Conservation (phyloP, 257 asterid species). For the Jacaranda copaia region DNA sequence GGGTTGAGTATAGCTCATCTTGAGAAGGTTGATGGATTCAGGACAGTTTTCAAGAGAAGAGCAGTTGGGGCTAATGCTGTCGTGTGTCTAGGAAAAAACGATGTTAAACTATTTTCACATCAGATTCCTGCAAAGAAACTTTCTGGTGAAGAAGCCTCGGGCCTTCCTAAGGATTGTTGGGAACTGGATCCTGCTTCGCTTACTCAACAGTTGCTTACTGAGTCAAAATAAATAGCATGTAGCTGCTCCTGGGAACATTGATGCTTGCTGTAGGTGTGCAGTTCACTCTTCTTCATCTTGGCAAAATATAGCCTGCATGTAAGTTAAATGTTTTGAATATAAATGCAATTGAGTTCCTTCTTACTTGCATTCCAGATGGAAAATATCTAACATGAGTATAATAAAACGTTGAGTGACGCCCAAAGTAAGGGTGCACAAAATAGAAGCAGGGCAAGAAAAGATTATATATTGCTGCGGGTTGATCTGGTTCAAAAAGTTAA, state of each 20-base stretch:
- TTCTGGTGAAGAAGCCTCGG: slow-evolving; percentile 65
- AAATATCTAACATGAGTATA: background rate
- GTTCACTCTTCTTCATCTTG: slow-evolving; percentile 16
- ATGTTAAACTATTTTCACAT: slow-evolving; percentile 67
- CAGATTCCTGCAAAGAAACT: slow-evolving; percentile 86
- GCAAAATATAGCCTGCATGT: slow-evolving; percentile 31
- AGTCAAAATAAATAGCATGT: slow-evolving; percentile 1
- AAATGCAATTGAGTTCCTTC: background rate
- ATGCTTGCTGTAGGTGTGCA: slow-evolving; percentile 2
- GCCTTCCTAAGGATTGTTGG: slow-evolving; percentile 86
- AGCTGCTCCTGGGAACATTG: slow-evolving; percentile 18
- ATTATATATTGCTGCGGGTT: too few species aligned
- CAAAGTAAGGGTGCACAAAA: too few species aligned
- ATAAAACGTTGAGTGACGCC: too few species aligned
- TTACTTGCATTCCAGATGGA: slow-evolving; percentile 16
- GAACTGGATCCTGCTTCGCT: slow-evolving; percentile 86
- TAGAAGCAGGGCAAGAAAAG: too few species aligned
- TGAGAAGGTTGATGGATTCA: slow-evolving; percentile 73
- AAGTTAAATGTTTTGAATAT: slow-evolving; percentile 7
- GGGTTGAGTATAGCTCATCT: slow-evolving; percentile 82
- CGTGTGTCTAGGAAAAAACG: slow-evolving; percentile 51
- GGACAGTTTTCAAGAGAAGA: slow-evolving; percentile 73
- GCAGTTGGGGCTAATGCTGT: slow-evolving; percentile 71
- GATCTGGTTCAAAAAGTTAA: too few species aligned
- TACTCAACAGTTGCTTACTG: slow-evolving; percentile 48